Evolutionary conservation across 139 green algal genomes (phyloP).

Genomic region (Chlamydomonas sp.): DNA sequence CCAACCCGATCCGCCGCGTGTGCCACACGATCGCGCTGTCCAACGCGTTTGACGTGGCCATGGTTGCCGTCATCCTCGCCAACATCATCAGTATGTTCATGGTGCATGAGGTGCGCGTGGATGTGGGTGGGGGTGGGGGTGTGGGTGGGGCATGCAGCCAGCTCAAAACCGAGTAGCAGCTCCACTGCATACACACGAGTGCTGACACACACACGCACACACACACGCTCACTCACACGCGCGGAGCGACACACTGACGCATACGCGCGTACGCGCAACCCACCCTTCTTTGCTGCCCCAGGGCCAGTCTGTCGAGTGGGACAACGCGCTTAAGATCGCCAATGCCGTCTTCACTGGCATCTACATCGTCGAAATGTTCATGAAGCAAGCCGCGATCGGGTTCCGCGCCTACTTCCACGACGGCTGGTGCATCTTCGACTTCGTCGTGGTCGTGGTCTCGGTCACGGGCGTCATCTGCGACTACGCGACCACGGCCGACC

Average conservation of each 20-base stretch:
- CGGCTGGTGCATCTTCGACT: constrained; percentile 66
- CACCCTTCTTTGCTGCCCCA: constrained; percentile 16
- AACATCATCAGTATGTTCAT: constrained; percentile 32
- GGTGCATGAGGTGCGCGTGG: too few relatives aligned
- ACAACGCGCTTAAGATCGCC: constrained; percentile 12
- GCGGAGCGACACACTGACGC: too few relatives aligned
- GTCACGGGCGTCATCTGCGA: constrained; percentile 37
- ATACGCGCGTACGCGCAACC: background rate
- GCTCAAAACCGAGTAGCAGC: too few relatives aligned
- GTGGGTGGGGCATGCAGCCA: too few relatives aligned
- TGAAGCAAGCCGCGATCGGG: constrained; percentile 43
- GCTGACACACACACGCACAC: too few relatives aligned
- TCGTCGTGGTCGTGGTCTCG: constrained; percentile 46
- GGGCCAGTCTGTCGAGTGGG: constrained; percentile 16
- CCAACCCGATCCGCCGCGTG: background rate
- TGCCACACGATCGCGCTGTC: background rate
- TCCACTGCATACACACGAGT: too few relatives aligned
- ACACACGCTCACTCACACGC: too few relatives aligned
- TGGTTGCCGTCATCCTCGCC: constrained; percentile 15
- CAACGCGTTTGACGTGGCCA: constrained; percentile 10
- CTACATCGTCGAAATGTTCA: constrained; percentile 52
- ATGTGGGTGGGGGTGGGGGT: too few relatives aligned
- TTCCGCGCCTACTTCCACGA: constrained; percentile 28
- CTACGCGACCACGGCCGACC: constrained; percentile 18
- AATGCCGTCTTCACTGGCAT: constrained; percentile 48